These are phyloP conservation scores for Phytophthora melonis DNA, from an alignment of 352 stramenopile genomes.

Conservation along the genomic window DNA sequence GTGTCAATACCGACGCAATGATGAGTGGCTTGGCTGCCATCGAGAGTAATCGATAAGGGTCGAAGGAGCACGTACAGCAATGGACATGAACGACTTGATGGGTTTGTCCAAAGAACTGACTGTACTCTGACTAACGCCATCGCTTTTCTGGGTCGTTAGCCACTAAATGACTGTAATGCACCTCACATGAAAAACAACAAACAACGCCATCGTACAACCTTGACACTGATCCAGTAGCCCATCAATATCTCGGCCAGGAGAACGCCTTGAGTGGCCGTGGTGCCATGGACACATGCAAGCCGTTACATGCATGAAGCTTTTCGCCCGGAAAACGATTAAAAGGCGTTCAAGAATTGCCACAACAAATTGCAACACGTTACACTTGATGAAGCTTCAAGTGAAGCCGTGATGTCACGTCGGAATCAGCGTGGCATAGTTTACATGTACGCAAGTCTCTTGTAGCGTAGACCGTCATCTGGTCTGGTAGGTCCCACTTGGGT, in stretches of 20 bases:
- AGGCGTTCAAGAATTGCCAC: background rate
- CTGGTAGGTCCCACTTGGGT: background rate
- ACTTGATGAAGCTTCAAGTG: too few relatives aligned
- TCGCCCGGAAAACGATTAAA: background rate
- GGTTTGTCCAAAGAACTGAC: too few relatives aligned
- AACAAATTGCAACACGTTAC: background rate
- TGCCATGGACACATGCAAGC: background rate
- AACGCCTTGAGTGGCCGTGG: background rate
- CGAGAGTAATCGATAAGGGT: background rate
- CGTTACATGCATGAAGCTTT: too few relatives aligned
- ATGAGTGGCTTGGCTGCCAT: slow-evolving; percentile 5
- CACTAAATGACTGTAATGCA: too few relatives aligned
- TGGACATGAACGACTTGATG: too few relatives aligned
- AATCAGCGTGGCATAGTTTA: background rate
- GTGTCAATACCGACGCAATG: slow-evolving; percentile 3
- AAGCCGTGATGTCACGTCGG: background rate
- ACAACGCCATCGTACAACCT: too few relatives aligned
- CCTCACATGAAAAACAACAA: too few relatives aligned
- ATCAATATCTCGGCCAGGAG: slow-evolving; percentile 13
- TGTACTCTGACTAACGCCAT: too few relatives aligned
- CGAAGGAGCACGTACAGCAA: too few relatives aligned
- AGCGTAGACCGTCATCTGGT: background rate
- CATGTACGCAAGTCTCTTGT: background rate
- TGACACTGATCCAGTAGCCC: too few relatives aligned
- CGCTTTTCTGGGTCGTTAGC: too few relatives aligned